Base-by-base conservation (phyloP, 257 asterid species). In the Penstemon davidsonii region DNA sequence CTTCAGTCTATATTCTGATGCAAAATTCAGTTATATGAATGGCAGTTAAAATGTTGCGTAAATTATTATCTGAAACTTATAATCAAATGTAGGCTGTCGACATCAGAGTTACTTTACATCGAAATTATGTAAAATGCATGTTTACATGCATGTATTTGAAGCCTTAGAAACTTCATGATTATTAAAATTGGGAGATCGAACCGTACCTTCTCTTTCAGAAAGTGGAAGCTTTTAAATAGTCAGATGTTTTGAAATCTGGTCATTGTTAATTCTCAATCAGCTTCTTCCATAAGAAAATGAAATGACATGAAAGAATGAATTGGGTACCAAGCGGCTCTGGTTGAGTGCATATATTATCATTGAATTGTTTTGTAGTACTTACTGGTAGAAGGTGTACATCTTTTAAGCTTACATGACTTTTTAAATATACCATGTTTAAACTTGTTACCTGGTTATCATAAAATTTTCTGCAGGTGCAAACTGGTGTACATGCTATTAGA, bases 391-490 rank as follows among this genome's bases (percentile, higher is more conserved):
- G 38, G 11, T 25, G 33, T 25, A 25, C 33, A 25, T 25, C 33
- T 25, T 25, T 25, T 25, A 25, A 25, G 33, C 33, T 25, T 25
- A 40, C 33, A 5, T 62, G 6, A 57, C 43, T 13, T 57, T 9
- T 40, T 11, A 57, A 3, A 42, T 60, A 7, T 5, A 45, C 5
- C 69, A 15, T 66, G 58, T 60, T 33, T 43, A 61, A 25, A 69
- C 58, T 62, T 10, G 7, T 18, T 49, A 46, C 41, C 15, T 39
- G 42, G 33, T 42, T 43, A 36, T 59, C 54, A 46, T 60, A 6
- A 42, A 60, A n/a, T 54, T 68, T 33, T 75, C 60, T 73, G 75
- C 79, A 86, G 90, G 88, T 86, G 56, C 86, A 80, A 62, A 76
- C 68, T 59, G 84, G 85, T 37, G 88, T 86, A 15, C 80, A 80